Conservation (phyloP, 2,329 filamentous ascomycete genomes). For the Cladobotryum mycophilum region DNA sequence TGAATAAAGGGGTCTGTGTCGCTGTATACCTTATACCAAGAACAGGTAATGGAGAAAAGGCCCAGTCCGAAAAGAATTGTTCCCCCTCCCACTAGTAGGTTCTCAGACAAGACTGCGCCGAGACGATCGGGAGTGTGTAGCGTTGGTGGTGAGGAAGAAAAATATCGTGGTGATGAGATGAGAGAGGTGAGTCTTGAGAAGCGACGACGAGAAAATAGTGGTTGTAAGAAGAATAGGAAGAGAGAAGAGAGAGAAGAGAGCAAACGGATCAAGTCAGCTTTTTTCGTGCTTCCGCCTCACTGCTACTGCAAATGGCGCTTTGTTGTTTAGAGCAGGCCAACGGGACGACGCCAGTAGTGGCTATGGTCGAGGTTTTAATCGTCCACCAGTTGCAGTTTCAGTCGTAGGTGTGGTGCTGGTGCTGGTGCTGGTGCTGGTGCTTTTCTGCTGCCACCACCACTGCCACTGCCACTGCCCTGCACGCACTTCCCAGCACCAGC, state of each 20-base stretch:
- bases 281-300: not conserved
- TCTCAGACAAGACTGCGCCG: no score
- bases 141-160: no score
- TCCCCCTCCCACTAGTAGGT: no score
- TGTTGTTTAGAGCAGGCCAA: slow-evolving; percentile 17
- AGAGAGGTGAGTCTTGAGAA: not conserved
- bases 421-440: no score
- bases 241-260: slow-evolving; percentile 1
- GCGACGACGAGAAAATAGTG: not conserved
- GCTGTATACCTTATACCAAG: no score
- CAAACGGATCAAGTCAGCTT: not conserved
- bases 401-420: slow-evolving; percentile 4
- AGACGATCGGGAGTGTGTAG: no score
- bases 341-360: slow-evolving; percentile 12
- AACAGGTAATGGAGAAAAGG: no score
- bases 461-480: no score
- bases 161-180: not conserved
- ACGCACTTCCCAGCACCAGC: no score
- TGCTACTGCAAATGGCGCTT: slow-evolving; percentile 1
- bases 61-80: no score
- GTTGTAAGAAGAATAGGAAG: slow-evolving; percentile 1
- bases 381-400: slow-evolving; percentile 11
- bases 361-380: slow-evolving; percentile 19
- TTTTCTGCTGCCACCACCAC: no score
- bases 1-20: no score